Percentiles rank a stretch among this genome's conserved stretches.
These are phyloP conservation scores for Aspergillus indologenus DNA, from an alignment of 495 filamentous ascomycete genomes.

Conservation along the genomic window DNA sequence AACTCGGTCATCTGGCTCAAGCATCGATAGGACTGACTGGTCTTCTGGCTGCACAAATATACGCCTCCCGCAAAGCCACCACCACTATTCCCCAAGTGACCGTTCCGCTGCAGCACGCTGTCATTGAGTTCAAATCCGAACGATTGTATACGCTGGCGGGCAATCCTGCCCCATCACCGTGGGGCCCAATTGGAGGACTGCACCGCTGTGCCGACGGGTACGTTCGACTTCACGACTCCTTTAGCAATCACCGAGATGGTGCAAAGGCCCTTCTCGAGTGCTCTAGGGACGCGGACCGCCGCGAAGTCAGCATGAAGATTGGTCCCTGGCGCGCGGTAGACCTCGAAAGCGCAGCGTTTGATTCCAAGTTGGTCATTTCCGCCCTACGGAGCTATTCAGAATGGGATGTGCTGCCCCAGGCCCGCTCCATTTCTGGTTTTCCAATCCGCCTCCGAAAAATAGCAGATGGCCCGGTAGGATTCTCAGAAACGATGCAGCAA, in stretches of 20 bases:
- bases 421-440: constrained; percentile 33
- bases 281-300: constrained; percentile 17
- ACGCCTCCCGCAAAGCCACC: constrained; percentile 23
- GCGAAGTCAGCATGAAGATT: constrained; percentile 31
- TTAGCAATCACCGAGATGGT: constrained; percentile 38
- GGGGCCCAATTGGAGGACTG: constrained; percentile 43
- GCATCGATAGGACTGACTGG: constrained; percentile 41
- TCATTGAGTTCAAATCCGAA: constrained; percentile 46
- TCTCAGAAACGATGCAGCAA: too few species aligned
- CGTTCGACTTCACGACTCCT: constrained; percentile 45
- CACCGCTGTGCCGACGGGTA: constrained; percentile 42
- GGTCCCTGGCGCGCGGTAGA: constrained; percentile 32
- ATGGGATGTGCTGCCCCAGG: constrained; percentile 43
- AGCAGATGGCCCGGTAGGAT: too few species aligned
- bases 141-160: constrained; percentile 29
- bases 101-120: constrained; percentile 36
- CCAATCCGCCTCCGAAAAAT: constrained; percentile 37
- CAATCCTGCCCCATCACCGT: constrained; percentile 28
- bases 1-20: constrained; percentile 41
- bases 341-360: constrained; percentile 32
- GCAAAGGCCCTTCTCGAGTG: constrained; percentile 34
- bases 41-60: constrained; percentile 35
- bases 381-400: constrained; percentile 35
- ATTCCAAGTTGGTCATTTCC: constrained; percentile 32
- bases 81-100: too few species aligned